Conservation (phyloP, 2,329 filamentous ascomycete species). For the Ophiostoma sp. region DNA sequence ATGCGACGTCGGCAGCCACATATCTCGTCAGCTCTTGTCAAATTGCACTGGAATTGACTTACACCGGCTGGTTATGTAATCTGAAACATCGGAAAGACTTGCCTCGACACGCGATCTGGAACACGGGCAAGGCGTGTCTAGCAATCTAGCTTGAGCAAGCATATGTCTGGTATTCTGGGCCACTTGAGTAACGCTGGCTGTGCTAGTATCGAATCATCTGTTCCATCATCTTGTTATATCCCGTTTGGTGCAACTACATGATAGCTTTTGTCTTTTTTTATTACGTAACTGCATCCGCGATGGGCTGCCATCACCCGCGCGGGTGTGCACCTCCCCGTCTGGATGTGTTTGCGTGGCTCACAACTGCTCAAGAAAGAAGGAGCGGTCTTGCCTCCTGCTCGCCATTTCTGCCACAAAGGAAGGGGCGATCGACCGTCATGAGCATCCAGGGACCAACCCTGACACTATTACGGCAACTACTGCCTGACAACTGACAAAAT, state of each 20-base stretch:
- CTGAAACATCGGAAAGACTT: slow-evolving; percentile 10
- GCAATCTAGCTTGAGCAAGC: neutral
- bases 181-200: neutral
- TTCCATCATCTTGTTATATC: neutral
- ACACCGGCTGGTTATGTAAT: slow-evolving; percentile 14
- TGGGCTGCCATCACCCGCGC: neutral
- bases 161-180: neutral
- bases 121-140: neutral
- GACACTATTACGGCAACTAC: neutral
- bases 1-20: neutral
- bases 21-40: neutral
- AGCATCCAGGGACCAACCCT: neutral
- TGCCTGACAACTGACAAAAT: no score
- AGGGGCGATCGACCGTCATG: neutral
- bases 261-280: neutral
- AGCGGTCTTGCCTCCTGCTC: neutral
- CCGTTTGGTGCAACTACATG: neutral
- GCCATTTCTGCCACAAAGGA: neutral
- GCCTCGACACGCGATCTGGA: slow-evolving; percentile 1
- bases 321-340: neutral
- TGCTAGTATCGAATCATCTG: neutral
- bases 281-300: neutral
- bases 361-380: neutral
- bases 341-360: neutral
- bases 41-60: neutral